Conservation (phyloP, 306 rosid genomes). For the Gleditsia sinensis region DNA sequence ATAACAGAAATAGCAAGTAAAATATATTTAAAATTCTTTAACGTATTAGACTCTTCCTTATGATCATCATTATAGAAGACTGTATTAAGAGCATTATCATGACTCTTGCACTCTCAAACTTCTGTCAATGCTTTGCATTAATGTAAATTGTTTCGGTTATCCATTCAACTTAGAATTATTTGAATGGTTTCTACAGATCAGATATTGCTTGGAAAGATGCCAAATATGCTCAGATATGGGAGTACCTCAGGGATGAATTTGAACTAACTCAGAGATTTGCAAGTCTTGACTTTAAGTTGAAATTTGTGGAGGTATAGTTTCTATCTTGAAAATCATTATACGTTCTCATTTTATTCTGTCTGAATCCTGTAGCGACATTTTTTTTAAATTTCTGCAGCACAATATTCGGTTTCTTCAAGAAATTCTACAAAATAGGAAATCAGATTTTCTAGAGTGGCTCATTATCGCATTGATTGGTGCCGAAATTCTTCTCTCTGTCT, state of each 20-base stretch:
- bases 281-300: slow-evolving; percentile 95
- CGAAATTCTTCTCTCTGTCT: slow-evolving; percentile 83
- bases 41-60: neutral
- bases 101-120: neutral
- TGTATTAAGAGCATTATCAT: neutral
- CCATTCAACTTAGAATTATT: neutral
- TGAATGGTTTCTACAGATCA: slow-evolving; percentile 59
- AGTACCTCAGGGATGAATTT: slow-evolving; percentile 92
- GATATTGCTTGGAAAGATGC: slow-evolving; percentile 99
- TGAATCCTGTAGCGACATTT: neutral
- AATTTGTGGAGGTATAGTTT: slow-evolving; percentile 85
- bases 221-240: slow-evolving; percentile 99
- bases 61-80: neutral
- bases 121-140: neutral
- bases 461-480: slow-evolving; percentile 93
- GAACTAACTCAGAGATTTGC: slow-evolving; percentile 95
- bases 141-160: neutral
- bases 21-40: neutral
- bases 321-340: neutral
- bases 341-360: slow-evolving; percentile 2
- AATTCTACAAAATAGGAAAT: slow-evolving; percentile 94
- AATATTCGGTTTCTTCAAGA: slow-evolving; percentile 97
- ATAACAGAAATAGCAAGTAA: neutral
- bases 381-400: slow-evolving; percentile 63
- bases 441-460: slow-evolving; percentile 95